These are phyloP conservation scores for Fusarium scirpi DNA, from an alignment of 2,329 filamentous ascomycete species.

Conservation along the genomic window DNA sequence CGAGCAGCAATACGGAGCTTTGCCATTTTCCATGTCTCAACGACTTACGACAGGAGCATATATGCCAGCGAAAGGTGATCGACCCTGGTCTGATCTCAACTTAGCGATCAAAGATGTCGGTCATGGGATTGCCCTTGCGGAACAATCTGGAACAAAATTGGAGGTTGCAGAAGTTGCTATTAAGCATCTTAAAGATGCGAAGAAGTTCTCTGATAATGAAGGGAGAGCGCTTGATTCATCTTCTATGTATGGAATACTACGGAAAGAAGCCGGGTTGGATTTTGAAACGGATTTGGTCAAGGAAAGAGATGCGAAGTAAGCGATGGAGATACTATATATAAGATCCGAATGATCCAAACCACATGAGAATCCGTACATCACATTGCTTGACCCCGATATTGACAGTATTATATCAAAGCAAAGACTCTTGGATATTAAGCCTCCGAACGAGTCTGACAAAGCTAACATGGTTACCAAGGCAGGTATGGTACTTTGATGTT, in stretches of 20 bases:
- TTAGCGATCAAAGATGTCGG: conserved; percentile 66
- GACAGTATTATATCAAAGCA: no score
- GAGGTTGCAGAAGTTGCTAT: conserved; percentile 58
- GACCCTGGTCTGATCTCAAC: conserved; percentile 61
- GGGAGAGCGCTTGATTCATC: conserved; percentile 60
- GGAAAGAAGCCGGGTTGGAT: conserved; percentile 56
- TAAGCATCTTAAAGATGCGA: conserved; percentile 58
- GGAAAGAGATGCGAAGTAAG: conserved; percentile 42
- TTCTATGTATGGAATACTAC: conserved; percentile 62
- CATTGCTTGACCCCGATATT: neutral
- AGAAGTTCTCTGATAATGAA: conserved; percentile 50
- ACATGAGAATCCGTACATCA: accelerated
- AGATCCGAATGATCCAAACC: accelerated
- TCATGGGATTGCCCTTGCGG: conserved; percentile 60
- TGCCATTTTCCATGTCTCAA: conserved; percentile 54
- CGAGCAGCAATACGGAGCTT: conserved; percentile 54
- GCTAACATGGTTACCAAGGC: no score
- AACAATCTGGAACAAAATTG: conserved; percentile 53
- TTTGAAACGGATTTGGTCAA: conserved; percentile 58
- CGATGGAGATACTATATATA: neutral
- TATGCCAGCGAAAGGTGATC: conserved; percentile 49
- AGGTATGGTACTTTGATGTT: no score
- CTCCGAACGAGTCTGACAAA: no score
- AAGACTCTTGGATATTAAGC: no score
- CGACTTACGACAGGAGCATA: conserved; percentile 56